Evolutionary conservation across 495 filamentous ascomycete genomes (phyloP).

Genomic region (Beverwykella pulmonaria): DNA sequence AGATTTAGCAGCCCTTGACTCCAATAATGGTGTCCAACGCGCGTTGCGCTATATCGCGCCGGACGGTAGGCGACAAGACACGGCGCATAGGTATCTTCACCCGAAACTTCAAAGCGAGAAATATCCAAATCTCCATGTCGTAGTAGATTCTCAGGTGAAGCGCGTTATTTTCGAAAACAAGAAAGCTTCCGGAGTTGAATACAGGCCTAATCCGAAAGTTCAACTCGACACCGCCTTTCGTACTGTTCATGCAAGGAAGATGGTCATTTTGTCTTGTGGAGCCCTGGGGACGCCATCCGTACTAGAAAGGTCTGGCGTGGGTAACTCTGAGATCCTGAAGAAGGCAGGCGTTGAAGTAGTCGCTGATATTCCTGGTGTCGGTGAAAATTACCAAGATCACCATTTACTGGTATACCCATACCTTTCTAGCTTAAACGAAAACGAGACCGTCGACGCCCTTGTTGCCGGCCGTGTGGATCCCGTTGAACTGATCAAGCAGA

Average conservation of each 20-base stretch:
- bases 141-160: conserved; percentile 36
- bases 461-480: conserved; percentile 44
- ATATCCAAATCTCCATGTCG: conserved; percentile 41
- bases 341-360: conserved; percentile 28
- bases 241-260: conserved; percentile 46
- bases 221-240: conserved; percentile 22
- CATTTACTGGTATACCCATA: conserved; percentile 35
- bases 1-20: conserved; percentile 44
- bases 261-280: conserved; percentile 42
- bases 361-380: conserved; percentile 37
- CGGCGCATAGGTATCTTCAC: conserved; percentile 46
- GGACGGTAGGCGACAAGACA: conserved; percentile 45
- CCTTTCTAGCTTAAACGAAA: conserved; percentile 27
- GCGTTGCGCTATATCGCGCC: conserved; percentile 29
- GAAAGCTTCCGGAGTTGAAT: conserved; percentile 39
- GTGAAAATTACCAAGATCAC: conserved; percentile 41
- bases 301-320: conserved; percentile 44
- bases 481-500: conserved; percentile 34
- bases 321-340: conserved; percentile 34
- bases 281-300: conserved; percentile 42
- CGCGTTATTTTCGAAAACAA: conserved; percentile 35
- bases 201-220: conserved; percentile 32
- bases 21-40: conserved; percentile 25
- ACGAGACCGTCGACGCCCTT: conserved; percentile 40
- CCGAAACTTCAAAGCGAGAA: conserved; percentile 43